Evolutionary conservation across 768 basidiomycete species (phyloP), one percentile per base, ranked within the genome.

Genomic region (Leccinum disarticulatum): DNA sequence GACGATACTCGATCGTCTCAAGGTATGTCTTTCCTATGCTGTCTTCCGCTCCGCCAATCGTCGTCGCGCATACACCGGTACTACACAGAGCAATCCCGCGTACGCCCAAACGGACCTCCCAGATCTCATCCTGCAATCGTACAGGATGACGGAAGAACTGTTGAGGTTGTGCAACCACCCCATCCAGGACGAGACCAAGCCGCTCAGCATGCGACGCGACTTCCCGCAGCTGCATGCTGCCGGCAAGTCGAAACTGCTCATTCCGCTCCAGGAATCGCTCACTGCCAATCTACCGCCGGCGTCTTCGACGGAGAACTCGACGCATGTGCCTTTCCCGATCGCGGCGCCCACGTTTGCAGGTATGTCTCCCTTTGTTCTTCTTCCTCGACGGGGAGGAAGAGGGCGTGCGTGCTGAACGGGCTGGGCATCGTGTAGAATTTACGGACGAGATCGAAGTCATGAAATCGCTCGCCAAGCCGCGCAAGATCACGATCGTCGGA

Each of bases 251-350:
- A 76, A 77, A 4, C 74, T 98, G 66, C 88, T 98, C 56, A 87
- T 98, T 35, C 97, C 97, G 0, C 78, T 98, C 5, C 96, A 98
- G 76, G 91, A 93, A 68, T 95, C 93, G 0, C 80, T 99, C 56
- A 97, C 90, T 1, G 93, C 90, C 15, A 87, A 81, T 55, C 78
- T 98, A n/a, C 97, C 97, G 0, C 86, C 91, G 5, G 80, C 84
- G 6, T 85, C 90, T 0, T 78, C 77, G 43, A 64, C 60, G 19
- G 62, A 73, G 55, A 81, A 87, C 49, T 83, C 85, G 9, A 77
- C 74, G 0, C 85, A 96, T 70, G 83, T 87, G 61, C 94, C 96
- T 0, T 98, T 98, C 74, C 91, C 93, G 0, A 63, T 76, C 0
- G 77, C 86, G 55, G 80, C 86, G 0, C 93, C 95, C 2, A 88